Evolutionary conservation across 805 yeast species (phyloP).

Genomic region (Candida rishiriensis): DNA sequence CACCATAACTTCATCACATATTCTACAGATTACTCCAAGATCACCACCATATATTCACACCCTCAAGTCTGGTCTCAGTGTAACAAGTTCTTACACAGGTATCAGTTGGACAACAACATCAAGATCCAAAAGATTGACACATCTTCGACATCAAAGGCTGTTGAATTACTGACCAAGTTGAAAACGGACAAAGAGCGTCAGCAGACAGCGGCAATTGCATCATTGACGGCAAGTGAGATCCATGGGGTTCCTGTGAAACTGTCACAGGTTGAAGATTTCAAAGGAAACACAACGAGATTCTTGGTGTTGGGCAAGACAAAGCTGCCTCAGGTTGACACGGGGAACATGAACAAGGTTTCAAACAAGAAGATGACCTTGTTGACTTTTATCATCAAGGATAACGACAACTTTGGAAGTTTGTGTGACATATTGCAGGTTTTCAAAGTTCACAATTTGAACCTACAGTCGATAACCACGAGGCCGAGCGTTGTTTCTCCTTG

Average conservation of each 20-base stretch:
- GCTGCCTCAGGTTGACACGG: conserved; percentile 9
- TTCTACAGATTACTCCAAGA: conserved; percentile 38
- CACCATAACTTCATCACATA: conserved; percentile 67
- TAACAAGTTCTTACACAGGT: conserved; percentile 44
- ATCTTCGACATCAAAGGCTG: conserved; percentile 83
- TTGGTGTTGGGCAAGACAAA: conserved; percentile 50
- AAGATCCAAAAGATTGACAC: conserved; percentile 56
- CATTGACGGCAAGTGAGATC: conserved; percentile 59
- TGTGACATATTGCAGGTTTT: conserved; percentile 60
- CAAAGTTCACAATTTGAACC: conserved; percentile 50
- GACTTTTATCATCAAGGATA: conserved; percentile 58
- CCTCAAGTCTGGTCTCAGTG: conserved; percentile 99
- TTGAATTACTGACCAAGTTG: conserved; percentile 48
- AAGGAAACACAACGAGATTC: conserved; percentile 82
- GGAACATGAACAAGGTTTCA: conserved; percentile 7
- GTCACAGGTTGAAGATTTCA: conserved; percentile 62
- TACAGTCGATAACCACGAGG: conserved; percentile 71
- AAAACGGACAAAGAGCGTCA: conserved; percentile 29
- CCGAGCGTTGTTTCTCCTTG: conserved; percentile 66
- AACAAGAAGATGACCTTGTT: conserved; percentile 44
- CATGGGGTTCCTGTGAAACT: conserved; percentile 53
- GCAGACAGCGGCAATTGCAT: conserved; percentile 66
- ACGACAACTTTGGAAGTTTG: conserved; percentile 70
- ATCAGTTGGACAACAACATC: conserved; percentile 27
- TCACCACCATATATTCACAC: conserved; percentile 73